phyloP scores from a whole-genome alignment of 345 rosid species.

The Erucastrum elatum region DNA sequence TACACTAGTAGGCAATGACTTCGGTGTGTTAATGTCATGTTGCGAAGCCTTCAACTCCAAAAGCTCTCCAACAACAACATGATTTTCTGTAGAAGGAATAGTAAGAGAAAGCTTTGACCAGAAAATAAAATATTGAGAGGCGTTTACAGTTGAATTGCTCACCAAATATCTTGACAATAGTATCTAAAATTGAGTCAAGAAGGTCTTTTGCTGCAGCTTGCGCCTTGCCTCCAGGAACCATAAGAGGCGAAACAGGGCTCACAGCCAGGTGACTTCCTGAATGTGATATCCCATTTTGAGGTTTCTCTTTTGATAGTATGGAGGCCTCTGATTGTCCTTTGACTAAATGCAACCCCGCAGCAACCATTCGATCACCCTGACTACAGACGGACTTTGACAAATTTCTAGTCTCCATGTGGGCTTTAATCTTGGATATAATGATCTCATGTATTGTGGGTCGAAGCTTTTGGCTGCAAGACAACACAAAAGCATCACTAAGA shows the following conservation, averaged over 20 bases:
- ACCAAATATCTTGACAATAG: slow-evolving; percentile 87
- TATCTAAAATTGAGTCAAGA: slow-evolving; percentile 86
- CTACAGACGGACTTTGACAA: slow-evolving; percentile 60
- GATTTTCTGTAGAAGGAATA: slow-evolving; percentile 64
- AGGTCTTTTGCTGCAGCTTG: slow-evolving; percentile 88
- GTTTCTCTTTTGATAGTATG: slow-evolving; percentile 67
- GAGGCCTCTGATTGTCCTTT: slow-evolving; percentile 72
- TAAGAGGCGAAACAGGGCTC: slow-evolving; percentile 92
- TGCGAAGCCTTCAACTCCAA: slow-evolving; percentile 73
- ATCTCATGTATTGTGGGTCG: slow-evolving; percentile 96
- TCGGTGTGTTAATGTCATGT: slow-evolving; percentile 68
- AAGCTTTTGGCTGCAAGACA: slow-evolving; percentile 76
- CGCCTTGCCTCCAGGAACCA: slow-evolving; percentile 97
- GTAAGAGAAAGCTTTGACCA: slow-evolving; percentile 14
- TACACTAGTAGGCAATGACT: slow-evolving; percentile 56
- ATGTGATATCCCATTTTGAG: slow-evolving; percentile 70
- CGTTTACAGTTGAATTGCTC: slow-evolving; percentile 34
- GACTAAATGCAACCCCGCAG: slow-evolving; percentile 49
- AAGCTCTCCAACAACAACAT: slow-evolving; percentile 89
- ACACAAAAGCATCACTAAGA: slow-evolving; percentile 32
- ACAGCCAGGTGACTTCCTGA: slow-evolving; percentile 75
- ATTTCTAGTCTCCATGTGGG: slow-evolving; percentile 57
- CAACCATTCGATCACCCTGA: slow-evolving; percentile 51
- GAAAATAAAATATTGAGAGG: slow-evolving; percentile 13
- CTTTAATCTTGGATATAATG: slow-evolving; percentile 83